A percentile compares a stretch with the other conserved stretches of the same genome.
These are phyloP conservation scores for Oenanthe javanica DNA, from an alignment of 140 eudicot species.

Conservation along the genomic window DNA sequence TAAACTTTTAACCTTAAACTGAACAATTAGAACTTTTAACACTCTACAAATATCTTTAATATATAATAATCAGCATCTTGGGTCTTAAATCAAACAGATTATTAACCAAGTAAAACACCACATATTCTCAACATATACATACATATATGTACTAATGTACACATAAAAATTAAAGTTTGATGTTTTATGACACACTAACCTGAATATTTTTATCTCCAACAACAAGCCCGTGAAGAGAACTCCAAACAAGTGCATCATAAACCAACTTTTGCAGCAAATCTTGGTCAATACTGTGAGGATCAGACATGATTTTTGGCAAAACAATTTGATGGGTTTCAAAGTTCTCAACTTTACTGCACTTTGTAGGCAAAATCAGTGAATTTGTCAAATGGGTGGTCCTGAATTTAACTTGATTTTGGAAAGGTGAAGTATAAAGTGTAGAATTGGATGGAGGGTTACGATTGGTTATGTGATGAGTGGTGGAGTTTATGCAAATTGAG, in stretches of 20 bases:
- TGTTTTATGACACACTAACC: slow-evolving; percentile 23
- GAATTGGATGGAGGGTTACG: neutral
- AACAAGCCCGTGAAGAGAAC: slow-evolving; percentile 80
- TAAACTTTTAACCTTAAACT: neutral
- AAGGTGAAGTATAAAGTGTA: slow-evolving; percentile 2
- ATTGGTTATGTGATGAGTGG: neutral
- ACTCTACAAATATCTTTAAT: neutral
- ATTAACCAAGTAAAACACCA: neutral
- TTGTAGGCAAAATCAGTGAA: slow-evolving; percentile 5
- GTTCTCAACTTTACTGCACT: slow-evolving; percentile 19
- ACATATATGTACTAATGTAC: neutral
- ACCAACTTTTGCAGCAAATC: slow-evolving; percentile 44
- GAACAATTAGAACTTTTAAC: neutral
- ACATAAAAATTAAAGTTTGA: neutral
- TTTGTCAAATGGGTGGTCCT: slow-evolving; percentile 17
- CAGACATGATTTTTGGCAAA: slow-evolving; percentile 27
- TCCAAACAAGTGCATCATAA: slow-evolving; percentile 84
- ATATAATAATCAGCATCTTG: neutral
- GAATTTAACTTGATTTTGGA: slow-evolving; percentile 15
- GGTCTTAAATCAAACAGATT: neutral
- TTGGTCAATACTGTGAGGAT: slow-evolving; percentile 60
- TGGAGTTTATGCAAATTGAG: neutral
- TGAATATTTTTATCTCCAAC: slow-evolving; percentile 64
- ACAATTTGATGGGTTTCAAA: slow-evolving; percentile 15
- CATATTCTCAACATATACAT: neutral